A percentile compares a stretch with the other conserved stretches of the same genome.
These are phyloP conservation scores for Phytophthora tentaculata DNA, from an alignment of 352 stramenopile species.

Conservation along the genomic window DNA sequence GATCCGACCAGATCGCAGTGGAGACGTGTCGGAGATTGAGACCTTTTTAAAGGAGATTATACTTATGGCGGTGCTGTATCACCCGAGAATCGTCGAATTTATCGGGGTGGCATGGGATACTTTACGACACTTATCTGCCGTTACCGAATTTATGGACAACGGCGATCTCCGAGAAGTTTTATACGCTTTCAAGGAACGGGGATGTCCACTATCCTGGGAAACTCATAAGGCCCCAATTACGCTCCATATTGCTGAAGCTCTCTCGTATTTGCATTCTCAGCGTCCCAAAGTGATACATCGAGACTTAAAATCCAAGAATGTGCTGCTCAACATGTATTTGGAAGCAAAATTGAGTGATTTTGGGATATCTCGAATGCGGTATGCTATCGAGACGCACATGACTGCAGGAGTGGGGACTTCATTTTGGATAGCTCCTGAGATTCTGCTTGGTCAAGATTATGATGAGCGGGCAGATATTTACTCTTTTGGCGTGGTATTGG, in stretches of 20 bases:
- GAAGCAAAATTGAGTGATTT: constrained; percentile 79
- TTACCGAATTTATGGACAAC: constrained; percentile 73
- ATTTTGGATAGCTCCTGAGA: constrained; percentile 75
- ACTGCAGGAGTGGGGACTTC: constrained; percentile 51
- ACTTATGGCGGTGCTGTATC: constrained; percentile 47
- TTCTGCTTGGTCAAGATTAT: constrained; percentile 54
- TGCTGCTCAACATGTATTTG: constrained; percentile 46
- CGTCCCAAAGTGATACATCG: constrained; percentile 60
- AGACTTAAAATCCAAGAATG: constrained; percentile 55
- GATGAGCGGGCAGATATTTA: constrained; percentile 59
- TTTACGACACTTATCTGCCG: constrained; percentile 50
- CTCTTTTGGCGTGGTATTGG: constrained; percentile 56
- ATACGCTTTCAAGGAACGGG: constrained; percentile 45
- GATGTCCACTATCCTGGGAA: constrained; percentile 43
- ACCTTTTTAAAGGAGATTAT: constrained; percentile 38
- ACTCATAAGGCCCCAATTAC: constrained; percentile 53
- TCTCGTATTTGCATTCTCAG: constrained; percentile 66
- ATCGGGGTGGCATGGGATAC: constrained; percentile 48
- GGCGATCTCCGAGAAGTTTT: constrained; percentile 66
- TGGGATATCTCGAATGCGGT: constrained; percentile 55
- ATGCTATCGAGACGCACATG: constrained; percentile 58
- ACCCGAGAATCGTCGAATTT: constrained; percentile 43
- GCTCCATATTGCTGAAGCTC: constrained; percentile 60
- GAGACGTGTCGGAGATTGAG: constrained; percentile 33
- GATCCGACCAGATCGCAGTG: constrained; percentile 32